A percentile compares a stretch with the other conserved stretches of the same genome.
Evolutionary conservation across 805 yeast species (phyloP).

Genomic region (Metschnikowia cerradonensis): DNA sequence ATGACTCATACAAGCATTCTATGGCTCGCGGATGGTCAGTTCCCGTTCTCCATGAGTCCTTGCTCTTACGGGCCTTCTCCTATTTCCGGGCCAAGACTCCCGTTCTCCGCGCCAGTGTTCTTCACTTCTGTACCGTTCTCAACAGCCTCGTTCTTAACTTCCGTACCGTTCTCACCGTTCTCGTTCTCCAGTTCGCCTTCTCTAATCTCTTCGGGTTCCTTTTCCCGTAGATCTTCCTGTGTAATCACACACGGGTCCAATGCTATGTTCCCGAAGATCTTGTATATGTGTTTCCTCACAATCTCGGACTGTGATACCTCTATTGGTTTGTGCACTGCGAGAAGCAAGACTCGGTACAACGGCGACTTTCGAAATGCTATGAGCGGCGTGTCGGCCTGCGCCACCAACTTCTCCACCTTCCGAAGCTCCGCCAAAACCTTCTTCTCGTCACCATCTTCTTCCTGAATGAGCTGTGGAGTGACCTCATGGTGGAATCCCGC

Average conservation of each 20-base stretch:
- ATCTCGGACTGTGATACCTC: slow-evolving; percentile 11
- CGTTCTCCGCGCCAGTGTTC: no score
- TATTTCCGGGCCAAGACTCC: no score
- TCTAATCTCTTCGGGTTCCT: neutral
- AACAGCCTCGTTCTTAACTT: no score
- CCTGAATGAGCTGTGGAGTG: slow-evolving; percentile 14
- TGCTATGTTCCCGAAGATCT: slow-evolving; percentile 17
- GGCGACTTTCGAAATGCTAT: slow-evolving; percentile 29
- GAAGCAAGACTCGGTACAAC: slow-evolving; percentile 29
- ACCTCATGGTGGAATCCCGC: slow-evolving; percentile 16
- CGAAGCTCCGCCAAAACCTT: slow-evolving; percentile 16
- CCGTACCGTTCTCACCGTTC: no score
- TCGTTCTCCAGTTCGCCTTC: neutral
- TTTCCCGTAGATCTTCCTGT: slow-evolving; percentile 11
- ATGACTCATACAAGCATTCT: no score
- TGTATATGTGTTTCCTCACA: slow-evolving; percentile 12
- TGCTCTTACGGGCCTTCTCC: no score
- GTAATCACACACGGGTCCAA: slow-evolving; percentile 14
- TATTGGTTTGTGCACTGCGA: slow-evolving; percentile 27
- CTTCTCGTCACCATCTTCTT: slow-evolving; percentile 7
- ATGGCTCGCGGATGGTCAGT: no score
- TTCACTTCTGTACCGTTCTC: no score
- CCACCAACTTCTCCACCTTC: slow-evolving; percentile 15
- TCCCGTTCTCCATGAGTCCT: no score
- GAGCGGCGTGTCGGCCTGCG: slow-evolving; percentile 23